These are phyloP conservation scores for Metschnikowia lachancei DNA, from an alignment of 805 yeast genomes.

Conservation along the genomic window DNA sequence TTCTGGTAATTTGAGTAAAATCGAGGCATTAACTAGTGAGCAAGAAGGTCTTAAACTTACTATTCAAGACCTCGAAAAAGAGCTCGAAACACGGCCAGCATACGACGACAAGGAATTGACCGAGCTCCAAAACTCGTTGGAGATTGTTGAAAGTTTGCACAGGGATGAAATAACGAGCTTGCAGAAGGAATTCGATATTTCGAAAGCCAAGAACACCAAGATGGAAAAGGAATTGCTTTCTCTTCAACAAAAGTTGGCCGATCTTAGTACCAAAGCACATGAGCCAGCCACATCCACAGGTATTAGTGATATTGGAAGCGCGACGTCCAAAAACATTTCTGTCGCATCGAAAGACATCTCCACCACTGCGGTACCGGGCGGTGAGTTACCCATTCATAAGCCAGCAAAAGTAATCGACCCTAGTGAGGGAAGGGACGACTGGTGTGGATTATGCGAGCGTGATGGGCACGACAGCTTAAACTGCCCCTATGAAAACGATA, in stretches of 20 bases:
- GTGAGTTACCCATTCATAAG: conserved; percentile 45
- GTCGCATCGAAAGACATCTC: background rate
- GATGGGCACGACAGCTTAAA: conserved; percentile 84
- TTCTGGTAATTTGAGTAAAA: background rate
- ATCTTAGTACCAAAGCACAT: background rate
- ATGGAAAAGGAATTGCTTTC: conserved; percentile 5
- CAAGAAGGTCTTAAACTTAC: conserved; percentile 4
- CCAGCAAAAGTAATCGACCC: conserved; percentile 57
- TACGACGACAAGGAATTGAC: conserved; percentile 34
- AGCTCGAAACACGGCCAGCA: conserved; percentile 40
- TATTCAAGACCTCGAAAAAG: conserved; percentile 30
- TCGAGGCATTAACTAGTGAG: background rate
- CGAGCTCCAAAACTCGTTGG: conserved; percentile 42
- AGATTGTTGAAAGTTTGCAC: conserved; percentile 42
- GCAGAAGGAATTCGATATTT: conserved; percentile 26
- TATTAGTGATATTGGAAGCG: background rate
- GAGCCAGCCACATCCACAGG: background rate
- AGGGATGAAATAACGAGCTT: conserved; percentile 31
- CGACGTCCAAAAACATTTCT: background rate
- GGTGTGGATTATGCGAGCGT: conserved; percentile 94
- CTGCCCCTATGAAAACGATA: conserved; percentile 78
- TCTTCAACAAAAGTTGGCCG: conserved; percentile 2
- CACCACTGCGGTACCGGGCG: conserved; percentile 2
- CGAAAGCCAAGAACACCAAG: conserved; percentile 17
- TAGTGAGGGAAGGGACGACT: conserved; percentile 66